Evolutionary conservation across 2,329 filamentous ascomycete genomes (phyloP), one percentile per base, ranked within the genome.

Genomic region (Hypomyces rosellus): DNA sequence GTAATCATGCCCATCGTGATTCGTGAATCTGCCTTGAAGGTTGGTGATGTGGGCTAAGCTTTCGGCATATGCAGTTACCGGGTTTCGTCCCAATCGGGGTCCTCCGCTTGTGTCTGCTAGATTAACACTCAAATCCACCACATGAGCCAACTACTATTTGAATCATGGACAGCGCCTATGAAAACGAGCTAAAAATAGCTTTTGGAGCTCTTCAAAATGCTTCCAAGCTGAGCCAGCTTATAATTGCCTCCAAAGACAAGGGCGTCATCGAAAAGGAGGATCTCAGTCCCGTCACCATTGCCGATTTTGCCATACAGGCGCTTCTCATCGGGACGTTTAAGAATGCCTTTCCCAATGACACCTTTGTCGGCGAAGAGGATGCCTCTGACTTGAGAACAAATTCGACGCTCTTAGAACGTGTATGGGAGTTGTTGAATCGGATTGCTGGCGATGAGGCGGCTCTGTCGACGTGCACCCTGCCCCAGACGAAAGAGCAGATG

Each of bases 241-340:
- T 79, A 39, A 66, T 80, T 41, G 63, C 69, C 1, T 61, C 68
- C 3, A 65, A 69, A 30, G 74, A 78, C 63, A 78, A 78, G 58
- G 75, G 74, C 49, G 68, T 70, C 20, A 62, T 80, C 20, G 68
- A 74, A 52, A 82, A 82, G 55, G 71, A 74, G 40, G 78, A 81
- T 59, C 65, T 79, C 34, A 78, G 74, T 49, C 78, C 77, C 2
- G 80, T 82, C 43, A 82, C 80, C 0, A 69, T 81, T 16, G 80
- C 75, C 60, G 79, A 82, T 62, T 81, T 82, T 55, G 78, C 79
- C 48, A 74, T 80, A 51, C 78, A 82, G 58, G 77, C 77, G 0
- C 67, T 82, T 5, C 69, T 82, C 38, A 75, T 75, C 5, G 65
- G 71, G 36, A 75, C 74, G 2, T 65, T 81, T 51, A 73, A 74